Conservation (phyloP, 805 yeast species). For the Suhomyces faveliae region DNA sequence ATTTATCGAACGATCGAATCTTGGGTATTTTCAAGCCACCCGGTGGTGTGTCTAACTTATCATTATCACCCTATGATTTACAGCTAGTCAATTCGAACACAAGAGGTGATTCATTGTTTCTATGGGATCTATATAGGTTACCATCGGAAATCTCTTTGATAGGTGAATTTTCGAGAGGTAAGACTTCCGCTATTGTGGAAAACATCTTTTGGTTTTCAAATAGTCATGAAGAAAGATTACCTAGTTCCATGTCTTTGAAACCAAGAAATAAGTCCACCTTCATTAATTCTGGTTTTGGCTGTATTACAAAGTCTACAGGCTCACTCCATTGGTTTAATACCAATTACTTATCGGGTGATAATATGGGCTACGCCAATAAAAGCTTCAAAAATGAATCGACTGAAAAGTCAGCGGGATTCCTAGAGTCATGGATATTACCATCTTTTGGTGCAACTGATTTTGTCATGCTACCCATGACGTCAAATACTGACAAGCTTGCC, state of each 20-base stretch:
- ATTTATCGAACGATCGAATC: constrained; percentile 40
- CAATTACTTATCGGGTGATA: constrained; percentile 38
- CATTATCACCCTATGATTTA: constrained; percentile 61
- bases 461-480: constrained; percentile 22
- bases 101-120: constrained; percentile 61
- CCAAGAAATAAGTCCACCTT: constrained; percentile 11
- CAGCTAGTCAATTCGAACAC: constrained; percentile 51
- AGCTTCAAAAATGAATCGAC: neutral
- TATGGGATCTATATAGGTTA: constrained; percentile 61
- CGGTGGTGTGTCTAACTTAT: constrained; percentile 58
- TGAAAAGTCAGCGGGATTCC: constrained; percentile 6
- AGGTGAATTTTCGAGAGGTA: constrained; percentile 62
- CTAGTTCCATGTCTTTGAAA: neutral
- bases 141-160: constrained; percentile 51
- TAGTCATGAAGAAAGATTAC: constrained; percentile 17
- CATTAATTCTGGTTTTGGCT: constrained; percentile 45
- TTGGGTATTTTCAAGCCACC: constrained; percentile 53
- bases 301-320: constrained; percentile 54
- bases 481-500: neutral
- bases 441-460: constrained; percentile 28
- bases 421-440: constrained; percentile 50
- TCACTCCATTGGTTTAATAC: constrained; percentile 61
- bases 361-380: neutral
- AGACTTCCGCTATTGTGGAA: constrained; percentile 53
- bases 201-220: constrained; percentile 54